Percentiles rank a stretch among this genome's conserved stretches.
Evolutionary conservation across 306 rosid genomes (phyloP).

Genomic region (Castanea crenata): DNA sequence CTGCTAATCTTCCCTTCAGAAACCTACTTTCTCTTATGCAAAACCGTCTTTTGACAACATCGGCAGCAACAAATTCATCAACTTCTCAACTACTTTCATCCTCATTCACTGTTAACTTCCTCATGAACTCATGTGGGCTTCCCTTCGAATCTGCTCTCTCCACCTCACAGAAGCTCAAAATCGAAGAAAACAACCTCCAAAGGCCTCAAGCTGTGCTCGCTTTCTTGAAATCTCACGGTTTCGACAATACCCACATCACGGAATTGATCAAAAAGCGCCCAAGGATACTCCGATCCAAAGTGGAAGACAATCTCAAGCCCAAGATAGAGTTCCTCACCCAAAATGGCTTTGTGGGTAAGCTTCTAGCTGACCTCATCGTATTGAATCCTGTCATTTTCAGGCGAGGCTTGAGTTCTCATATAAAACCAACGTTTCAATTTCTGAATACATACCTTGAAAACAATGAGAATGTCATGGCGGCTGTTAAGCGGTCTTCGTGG

Average conservation of each 20-base stretch:
- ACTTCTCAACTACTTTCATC: not conserved
- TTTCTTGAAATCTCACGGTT: not conserved
- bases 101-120: not conserved
- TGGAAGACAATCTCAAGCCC: not conserved
- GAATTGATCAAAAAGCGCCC: not conserved
- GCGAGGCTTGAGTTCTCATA: conserved; percentile 5
- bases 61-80: not conserved
- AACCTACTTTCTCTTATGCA: not conserved
- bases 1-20: not conserved
- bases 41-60: not conserved
- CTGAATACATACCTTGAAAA: conserved; percentile 1
- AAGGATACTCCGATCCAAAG: not conserved
- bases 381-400: not conserved
- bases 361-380: conserved; percentile 5
- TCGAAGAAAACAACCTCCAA: not conserved
- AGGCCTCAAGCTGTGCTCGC: not conserved
- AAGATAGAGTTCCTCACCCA: not conserved
- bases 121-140: not conserved
- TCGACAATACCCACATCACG: not conserved
- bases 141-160: not conserved
- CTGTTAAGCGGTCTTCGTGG: conserved; percentile 13
- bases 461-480: not conserved
- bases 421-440: conserved; percentile 14
- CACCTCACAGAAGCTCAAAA: not conserved
- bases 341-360: not conserved